Conservation (phyloP, 1,284 basidiomycete genomes). For the Naganishia sp. region DNA sequence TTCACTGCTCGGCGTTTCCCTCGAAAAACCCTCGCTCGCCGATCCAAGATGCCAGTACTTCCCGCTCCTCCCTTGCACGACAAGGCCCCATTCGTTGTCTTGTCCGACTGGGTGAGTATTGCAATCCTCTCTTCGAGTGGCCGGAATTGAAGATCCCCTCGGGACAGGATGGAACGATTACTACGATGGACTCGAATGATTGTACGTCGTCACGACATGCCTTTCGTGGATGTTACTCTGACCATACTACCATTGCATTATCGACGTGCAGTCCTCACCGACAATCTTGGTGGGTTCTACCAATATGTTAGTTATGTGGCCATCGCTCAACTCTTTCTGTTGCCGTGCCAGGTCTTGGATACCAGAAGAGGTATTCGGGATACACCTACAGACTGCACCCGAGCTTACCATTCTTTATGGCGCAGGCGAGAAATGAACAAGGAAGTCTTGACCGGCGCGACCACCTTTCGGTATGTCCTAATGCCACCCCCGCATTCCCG, state of each 20-base stretch:
- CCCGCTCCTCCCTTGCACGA: slow-evolving; percentile 75
- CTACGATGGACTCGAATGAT: slow-evolving; percentile 85
- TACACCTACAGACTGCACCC: neutral
- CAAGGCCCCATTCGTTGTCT: slow-evolving; percentile 78
- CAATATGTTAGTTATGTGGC: too few species aligned
- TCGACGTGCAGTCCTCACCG: slow-evolving; percentile 65
- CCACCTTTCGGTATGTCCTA: slow-evolving; percentile 66
- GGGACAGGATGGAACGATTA: slow-evolving; percentile 83
- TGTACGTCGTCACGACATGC: slow-evolving; percentile 58
- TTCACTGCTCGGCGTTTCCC: too few species aligned
- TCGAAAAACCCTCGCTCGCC: neutral
- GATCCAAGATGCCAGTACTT: slow-evolving; percentile 52
- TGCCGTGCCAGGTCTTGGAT: slow-evolving; percentile 11
- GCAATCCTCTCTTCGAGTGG: neutral
- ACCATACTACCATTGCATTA: neutral
- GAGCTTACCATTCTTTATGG: neutral
- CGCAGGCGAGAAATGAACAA: slow-evolving; percentile 65
- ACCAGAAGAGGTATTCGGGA: slow-evolving; percentile 24
- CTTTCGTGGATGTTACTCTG: slow-evolving; percentile 6
- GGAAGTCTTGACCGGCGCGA: slow-evolving; percentile 65
- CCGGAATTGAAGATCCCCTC: slow-evolving; percentile 15
- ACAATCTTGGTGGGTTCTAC: slow-evolving; percentile 57
- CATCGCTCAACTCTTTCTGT: neutral
- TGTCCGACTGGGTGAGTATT: slow-evolving; percentile 80
- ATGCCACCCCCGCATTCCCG: neutral